Base-by-base conservation (phyloP, 208 protist species). In the Leishmania guyanensis region DNA sequence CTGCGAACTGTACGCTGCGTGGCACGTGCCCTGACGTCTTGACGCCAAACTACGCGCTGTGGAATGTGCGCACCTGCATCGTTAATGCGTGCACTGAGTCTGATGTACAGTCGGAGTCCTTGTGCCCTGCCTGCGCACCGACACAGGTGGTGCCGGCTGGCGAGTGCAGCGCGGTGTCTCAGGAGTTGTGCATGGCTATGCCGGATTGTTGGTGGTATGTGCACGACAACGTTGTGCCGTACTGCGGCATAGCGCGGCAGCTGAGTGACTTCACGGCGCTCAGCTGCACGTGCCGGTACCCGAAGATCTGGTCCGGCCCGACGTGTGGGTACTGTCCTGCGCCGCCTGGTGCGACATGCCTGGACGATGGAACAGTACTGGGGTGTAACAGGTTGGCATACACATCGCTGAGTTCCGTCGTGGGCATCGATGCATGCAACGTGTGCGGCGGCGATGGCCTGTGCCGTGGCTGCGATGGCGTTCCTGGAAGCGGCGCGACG, bases 401-500 rank as follows among this genome's bases (percentile, higher is more conserved):
- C 72, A 46, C 14, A 16, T 62, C 60, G 2, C 51, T 71, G 33
- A 16, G 26, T 5, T 22, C 71, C 39, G 82, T 82, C 46, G 65
- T 79, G 54, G 56, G 65, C 51, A 78, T 46, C 20, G 91, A 94
- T 66, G 12, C 14, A 43, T 94, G 91, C 50, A 87, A 89, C 22
- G 78, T 88, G 64, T 94, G 91, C 65, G 91, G 89, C 53, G 91
- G 91, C 36, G 77, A 89, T 50, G 88, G 82, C 68, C 54, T 79
- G 64, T 93, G 90, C 68, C 65, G 66, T 20, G 91, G 89, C 48
- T 94, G 91, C 77, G 91, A 92, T 72, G 91, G 91, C 58, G 75
- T 91, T 26, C 74, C 82, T 1, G 81, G 74, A 48, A 92, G 86
- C 64, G 82, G 85, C 53, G 51, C 70, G 65, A 70, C 74, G 51